A percentile compares a stretch with the other conserved stretches of the same genome.
These are phyloP conservation scores for Multifurca ochricompacta DNA, from an alignment of 768 basidiomycete species.

Conservation along the genomic window DNA sequence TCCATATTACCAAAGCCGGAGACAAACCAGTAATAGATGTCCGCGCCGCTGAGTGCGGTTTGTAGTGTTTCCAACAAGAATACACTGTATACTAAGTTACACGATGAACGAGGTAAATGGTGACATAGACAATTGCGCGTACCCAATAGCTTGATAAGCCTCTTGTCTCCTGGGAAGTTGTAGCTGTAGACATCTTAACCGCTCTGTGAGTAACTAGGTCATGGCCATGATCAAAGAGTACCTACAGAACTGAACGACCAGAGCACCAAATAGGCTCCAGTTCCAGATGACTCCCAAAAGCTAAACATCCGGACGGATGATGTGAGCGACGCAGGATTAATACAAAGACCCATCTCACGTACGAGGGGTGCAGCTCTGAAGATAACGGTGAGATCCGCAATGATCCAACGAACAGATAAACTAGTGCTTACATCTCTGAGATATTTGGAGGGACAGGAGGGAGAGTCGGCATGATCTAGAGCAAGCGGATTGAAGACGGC, in stretches of 20 bases:
- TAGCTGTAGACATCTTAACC: slow-evolving; percentile 9
- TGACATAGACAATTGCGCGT: neutral
- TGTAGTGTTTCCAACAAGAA: slow-evolving; percentile 7
- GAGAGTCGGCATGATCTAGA: neutral
- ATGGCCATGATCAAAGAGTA: neutral
- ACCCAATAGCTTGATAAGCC: neutral
- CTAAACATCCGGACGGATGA: neutral
- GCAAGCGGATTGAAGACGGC: neutral
- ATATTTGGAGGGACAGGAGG: neutral
- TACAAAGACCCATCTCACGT: neutral
- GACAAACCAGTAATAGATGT: slow-evolving; percentile 7
- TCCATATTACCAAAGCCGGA: slow-evolving; percentile 17
- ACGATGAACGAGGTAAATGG: neutral
- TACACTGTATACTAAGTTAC: neutral
- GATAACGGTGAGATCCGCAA: neutral
- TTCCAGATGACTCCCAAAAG: slow-evolving; percentile 11
- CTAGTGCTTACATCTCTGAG: neutral
- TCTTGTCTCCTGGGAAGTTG: slow-evolving; percentile 4
- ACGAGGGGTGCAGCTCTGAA: slow-evolving; percentile 8
- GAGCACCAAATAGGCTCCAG: slow-evolving; percentile 5
- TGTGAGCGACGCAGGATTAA: neutral
- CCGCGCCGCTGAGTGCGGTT: neutral
- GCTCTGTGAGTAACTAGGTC: neutral
- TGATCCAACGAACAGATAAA: no score
- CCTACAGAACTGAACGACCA: slow-evolving; percentile 9